Base-by-base conservation (phyloP, 208 protist species). In the Leishmania lainsoni region DNA sequence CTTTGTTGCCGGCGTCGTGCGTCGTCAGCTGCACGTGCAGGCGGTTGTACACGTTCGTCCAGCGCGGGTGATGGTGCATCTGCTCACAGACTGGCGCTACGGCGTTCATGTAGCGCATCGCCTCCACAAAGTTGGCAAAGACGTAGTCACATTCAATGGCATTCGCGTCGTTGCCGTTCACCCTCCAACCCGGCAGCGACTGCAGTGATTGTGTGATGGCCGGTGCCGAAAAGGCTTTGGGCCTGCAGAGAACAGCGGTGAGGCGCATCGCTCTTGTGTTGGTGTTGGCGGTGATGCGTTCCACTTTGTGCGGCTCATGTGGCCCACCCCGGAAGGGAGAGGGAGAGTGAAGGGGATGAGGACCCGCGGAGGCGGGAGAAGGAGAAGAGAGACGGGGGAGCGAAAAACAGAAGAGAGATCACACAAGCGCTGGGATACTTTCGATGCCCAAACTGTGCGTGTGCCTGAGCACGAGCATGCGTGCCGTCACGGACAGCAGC, bases 21-120 rank as follows among this genome's bases (percentile, higher is more conserved):
- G 98, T 99, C 63, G 93, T 96, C 32, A 99, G 88, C n/a, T 87
- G 79, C 76, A 99, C 90, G 42, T 93, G 86, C 5, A 99, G 78
- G 65, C 90, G 92, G 81, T 99, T 99, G 86, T 99, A 99, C 32
- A 97, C 93, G 84, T 99, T 99, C 66, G 97, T 93, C 97, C 98
- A 99, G 80, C 88, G 79, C n/a, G 98, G 98, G 59, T 99, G 98
- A 80, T 99, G 98, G 70, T 97, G 87, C 86, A 92, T 87, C 80
- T 88, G 45, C 66, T 99, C 97, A 72, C 95, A 97, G 56, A 93
- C 84, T 0, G 86, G 85, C 42, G 90, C 95, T 54, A 95, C 86
- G 56, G 80, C 83, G 56, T 88, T 91, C 96, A 99, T 99, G 75
- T 98, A 99, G 35, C 68, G 68, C 76, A 96, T 95, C 20, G 97